Base-by-base conservation (phyloP, 371 early-diverging fungal species). In the Mucor irregularis region DNA sequence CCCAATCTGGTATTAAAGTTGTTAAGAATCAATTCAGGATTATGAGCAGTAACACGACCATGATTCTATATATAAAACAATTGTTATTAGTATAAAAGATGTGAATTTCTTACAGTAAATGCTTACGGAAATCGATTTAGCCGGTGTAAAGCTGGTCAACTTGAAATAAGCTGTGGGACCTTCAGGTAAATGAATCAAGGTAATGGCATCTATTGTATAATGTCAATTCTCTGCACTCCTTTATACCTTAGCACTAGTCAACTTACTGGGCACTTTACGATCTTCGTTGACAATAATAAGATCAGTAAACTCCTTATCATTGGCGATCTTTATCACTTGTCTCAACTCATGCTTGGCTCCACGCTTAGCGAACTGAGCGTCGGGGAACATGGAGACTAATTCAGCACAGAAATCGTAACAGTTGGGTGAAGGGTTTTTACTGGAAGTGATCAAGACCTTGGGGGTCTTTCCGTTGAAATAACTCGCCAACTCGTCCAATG, bases 141-240 rank as follows among this genome's bases (percentile, higher is more conserved):
- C 80, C 17, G 90, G 85, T 50, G 77, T 83, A 50, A 95, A 85
- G 55, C 85, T 86, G 26, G 92, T 83, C 42, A 99, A 79, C 62
- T 94, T 94, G 79, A 96, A 99, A 63, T 95, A 90, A 10, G 98
- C 98, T 4, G 98, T 94, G 9, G 99, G 99, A 1, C 99, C 99
- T 47, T 95, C 78, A 14, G 99, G 99, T 51, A 99, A 79, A 75
- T 99, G 98, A 42, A 99, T 90, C 57, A 97, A 57, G 2, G 95
- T 96, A 31, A 97, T 65, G 11, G 92, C 91, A 69, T 93, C 91
- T 93, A 33, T 35, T 14, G 40, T 39, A 51, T 45, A 30, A 47
- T 31, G 2, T 3, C 2, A 11, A 28, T 35, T 17, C 5, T 43
- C 16, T 44, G 2, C 40, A 30, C 43, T 11, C 22, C 10, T 42